Evolutionary conservation across 1,139 yeast genomes (phyloP).

Genomic region (Geotrichum phurueaensis): DNA sequence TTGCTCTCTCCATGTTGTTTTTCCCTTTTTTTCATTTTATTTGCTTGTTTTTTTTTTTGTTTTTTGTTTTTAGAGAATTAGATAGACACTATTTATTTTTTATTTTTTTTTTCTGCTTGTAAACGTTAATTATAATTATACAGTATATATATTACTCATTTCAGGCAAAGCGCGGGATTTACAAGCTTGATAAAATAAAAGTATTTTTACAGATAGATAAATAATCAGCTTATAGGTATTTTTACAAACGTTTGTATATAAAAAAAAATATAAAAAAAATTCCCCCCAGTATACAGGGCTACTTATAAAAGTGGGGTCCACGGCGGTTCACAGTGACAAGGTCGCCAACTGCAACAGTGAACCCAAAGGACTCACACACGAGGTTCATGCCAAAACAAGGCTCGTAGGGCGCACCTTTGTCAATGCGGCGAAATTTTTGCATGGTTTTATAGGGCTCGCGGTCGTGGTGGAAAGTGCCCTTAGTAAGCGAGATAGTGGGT

Average conservation of each 20-base stretch:
- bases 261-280: too few relatives aligned
- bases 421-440: slow-evolving; percentile 38
- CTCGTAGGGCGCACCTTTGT: slow-evolving; percentile 32
- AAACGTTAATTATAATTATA: not conserved
- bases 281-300: too few relatives aligned
- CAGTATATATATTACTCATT: too few relatives aligned
- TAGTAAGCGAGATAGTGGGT: slow-evolving; percentile 37
- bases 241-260: too few relatives aligned
- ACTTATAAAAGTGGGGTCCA: slow-evolving; percentile 10
- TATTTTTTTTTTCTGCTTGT: not conserved
- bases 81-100: not conserved
- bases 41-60: not conserved
- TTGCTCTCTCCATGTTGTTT: too few relatives aligned
- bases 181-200: too few relatives aligned
- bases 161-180: too few relatives aligned
- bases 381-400: slow-evolving; percentile 40
- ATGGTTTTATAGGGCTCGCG: slow-evolving; percentile 36
- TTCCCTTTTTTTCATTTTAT: not conserved
- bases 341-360: slow-evolving; percentile 32
- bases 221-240: too few relatives aligned
- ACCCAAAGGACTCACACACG: slow-evolving; percentile 31
- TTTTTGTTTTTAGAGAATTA: not conserved
- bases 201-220: too few relatives aligned
- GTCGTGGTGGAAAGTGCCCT: slow-evolving; percentile 35
- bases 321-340: slow-evolving; percentile 18